Base-by-base conservation (phyloP, 1,284 basidiomycete genomes). In the Tilletia setariae region DNA sequence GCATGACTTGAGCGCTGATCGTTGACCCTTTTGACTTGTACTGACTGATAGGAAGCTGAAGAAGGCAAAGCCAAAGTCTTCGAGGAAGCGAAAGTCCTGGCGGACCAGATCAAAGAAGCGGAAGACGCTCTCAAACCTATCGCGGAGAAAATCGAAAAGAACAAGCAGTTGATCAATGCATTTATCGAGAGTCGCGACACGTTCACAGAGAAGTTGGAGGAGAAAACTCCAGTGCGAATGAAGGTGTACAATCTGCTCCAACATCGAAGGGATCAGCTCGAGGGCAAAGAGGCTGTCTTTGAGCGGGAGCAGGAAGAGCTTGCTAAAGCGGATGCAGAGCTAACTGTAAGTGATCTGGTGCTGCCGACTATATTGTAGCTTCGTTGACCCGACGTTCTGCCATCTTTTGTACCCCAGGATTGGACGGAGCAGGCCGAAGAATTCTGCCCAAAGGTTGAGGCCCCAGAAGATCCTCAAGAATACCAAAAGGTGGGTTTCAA, bases 361-460 rank as follows among this genome's bases (percentile, higher is more conserved):
- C 46, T 63, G 21, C 47, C 25, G n/a, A n/a, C n/a, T n/a, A n/a
- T n/a, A n/a, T n/a, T n/a, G n/a, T 49, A 16, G 63, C 32, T 70
- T 70, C 32, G 51, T 66, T 13, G 63, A 67, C 25, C n/a, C n/a
- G n/a, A n/a, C n/a, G n/a, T 8, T 15, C n/a, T 49, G 47, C 8
- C 47, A 11, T 19, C 8, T 49, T 11, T 49, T 44, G 1, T 47
- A 64, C 35, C 59, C n/a, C 74, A 91, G 87, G 84, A 84, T 42
- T 92, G 91, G 89, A 88, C 87, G 0, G 83, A 79, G 4, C 86
- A 87, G 61, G 92, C 92, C 4, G 80, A 86, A 44, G 82, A 88
- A 75, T 89, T 87, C 78, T 92, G 88, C 74, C 86, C 84, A 6
- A 70, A 74, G 44, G 84, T 90, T 32, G 83, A 86, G 19, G 88